Base-by-base conservation (phyloP, 192 early-diverging fungal genomes). In the Phycomyces blakesleeanus region DNA sequence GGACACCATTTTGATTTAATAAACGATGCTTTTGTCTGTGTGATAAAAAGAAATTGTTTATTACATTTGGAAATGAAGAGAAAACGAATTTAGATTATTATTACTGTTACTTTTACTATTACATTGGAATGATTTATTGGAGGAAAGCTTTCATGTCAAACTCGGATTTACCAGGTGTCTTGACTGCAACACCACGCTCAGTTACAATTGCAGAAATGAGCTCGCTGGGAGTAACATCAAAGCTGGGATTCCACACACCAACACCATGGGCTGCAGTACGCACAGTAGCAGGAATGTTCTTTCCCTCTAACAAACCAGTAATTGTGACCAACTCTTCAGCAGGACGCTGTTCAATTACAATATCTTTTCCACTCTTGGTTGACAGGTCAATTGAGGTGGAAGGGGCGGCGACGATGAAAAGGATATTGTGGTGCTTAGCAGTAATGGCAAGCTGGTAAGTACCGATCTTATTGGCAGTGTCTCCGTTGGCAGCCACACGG, bases 401-500 rank as follows among this genome's bases (percentile, higher is more conserved):
- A 6, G 97, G 97, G 0, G 97, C 97, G n/a, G 97, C 96, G 1
- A 99, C 97, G 54, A 99, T 90, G 66, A 99, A 98, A 20, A 81
- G 82, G 5, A 94, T 81, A 16, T 79, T 79, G 69, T 98, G 94
- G 73, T 86, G 84, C 49, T 78, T 81, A 10, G 97, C 97, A 8
- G 90, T 79, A 62, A 99, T 94, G 21, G 97, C 95, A 51, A 99
- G 75, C 69, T 99, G 97, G 61, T 98, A 99, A 6, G 96, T 99
- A 14, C 97, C 97, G 61, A 99, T 98, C 73, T 97, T 99, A 78
- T 98, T 98, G 27, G 96, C 95, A 0, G 96, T 98, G 65, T 99
- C 97, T 47, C 97, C 97, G 69, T 98, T 99, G 9, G 86, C 85
- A 7, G 95, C 93, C 1, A 99, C 93, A 55, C 96, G 87, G 62